A percentile compares a stretch with the other conserved stretches of the same genome.
Conservation (phyloP, 1,284 basidiomycete genomes). For the Rhodotorula sp. region DNA sequence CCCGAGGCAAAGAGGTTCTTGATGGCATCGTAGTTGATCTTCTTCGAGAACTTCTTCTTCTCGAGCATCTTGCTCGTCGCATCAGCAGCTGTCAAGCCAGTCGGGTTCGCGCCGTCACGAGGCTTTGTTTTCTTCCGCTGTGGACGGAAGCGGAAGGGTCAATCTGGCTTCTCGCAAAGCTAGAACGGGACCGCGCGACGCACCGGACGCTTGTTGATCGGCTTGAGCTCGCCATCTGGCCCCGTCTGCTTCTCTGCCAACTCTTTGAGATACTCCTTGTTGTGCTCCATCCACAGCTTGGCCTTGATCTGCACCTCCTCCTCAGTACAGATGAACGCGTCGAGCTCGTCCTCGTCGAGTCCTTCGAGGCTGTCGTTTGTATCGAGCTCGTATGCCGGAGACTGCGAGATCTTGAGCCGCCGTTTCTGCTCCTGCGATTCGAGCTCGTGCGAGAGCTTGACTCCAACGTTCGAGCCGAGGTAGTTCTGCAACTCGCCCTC, state of each 20-base stretch:
- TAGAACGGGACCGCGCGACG: neutral
- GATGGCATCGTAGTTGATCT: conserved; percentile 84
- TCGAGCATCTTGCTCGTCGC: conserved; percentile 74
- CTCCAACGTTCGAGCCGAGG: conserved; percentile 62
- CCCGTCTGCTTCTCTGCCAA: conserved; percentile 69
- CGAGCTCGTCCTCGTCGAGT: conserved; percentile 90
- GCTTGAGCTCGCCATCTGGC: conserved; percentile 57
- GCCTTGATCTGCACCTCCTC: conserved; percentile 88
- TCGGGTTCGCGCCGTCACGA: conserved; percentile 67
- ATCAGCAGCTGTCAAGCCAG: conserved; percentile 63
- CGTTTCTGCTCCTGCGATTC: conserved; percentile 37
- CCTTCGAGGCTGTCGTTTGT: conserved; percentile 56
- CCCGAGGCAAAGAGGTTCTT: conserved; percentile 65
- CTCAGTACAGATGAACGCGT: conserved; percentile 72
- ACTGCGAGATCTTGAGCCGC: conserved; percentile 23
- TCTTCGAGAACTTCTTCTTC: conserved; percentile 75
- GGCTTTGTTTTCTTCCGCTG: conserved; percentile 57
- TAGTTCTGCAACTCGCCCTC: conserved; percentile 54
- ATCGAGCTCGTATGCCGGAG: conserved; percentile 20
- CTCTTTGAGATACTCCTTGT: conserved; percentile 87
- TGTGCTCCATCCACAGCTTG: conserved; percentile 94
- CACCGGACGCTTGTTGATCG: conserved; percentile 50
- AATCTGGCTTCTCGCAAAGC: conserved; percentile 25
- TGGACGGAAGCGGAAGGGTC: conserved; percentile 25
- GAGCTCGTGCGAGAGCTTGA: conserved; percentile 49